A percentile compares a stretch with the other conserved stretches of the same genome.
Conservation (phyloP, 352 stramenopile species). For the Phytophthora foliorum region DNA sequence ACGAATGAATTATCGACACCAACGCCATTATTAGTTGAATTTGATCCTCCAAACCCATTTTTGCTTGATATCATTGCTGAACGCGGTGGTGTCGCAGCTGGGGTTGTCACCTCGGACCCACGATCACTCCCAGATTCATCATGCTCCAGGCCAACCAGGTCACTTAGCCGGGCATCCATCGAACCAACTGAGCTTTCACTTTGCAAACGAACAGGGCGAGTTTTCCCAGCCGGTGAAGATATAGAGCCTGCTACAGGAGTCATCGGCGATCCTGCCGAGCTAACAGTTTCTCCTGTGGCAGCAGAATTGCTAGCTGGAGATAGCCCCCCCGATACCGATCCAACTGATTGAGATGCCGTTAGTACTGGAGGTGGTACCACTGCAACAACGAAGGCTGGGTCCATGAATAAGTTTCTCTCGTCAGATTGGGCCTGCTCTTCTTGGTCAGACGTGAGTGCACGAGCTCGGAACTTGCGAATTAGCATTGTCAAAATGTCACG, state of each 20-base stretch:
- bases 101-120: constrained; percentile 7
- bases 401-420: constrained; percentile 77
- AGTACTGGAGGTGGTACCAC: constrained; percentile 2
- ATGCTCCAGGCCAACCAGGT: constrained; percentile 44
- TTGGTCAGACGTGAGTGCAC: constrained; percentile 51
- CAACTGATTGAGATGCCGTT: constrained; percentile 8
- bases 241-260: constrained; percentile 9
- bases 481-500: constrained; percentile 80
- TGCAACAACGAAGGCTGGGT: constrained; percentile 60
- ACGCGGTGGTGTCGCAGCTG: constrained; percentile 21
- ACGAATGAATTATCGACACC: constrained; percentile 45
- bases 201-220: constrained; percentile 27
- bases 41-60: constrained; percentile 22
- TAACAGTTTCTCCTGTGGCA: constrained; percentile 26
- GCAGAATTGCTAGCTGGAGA: constrained; percentile 37
- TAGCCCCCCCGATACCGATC: constrained; percentile 19
- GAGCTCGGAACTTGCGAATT: constrained; percentile 79
- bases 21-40: constrained; percentile 8
- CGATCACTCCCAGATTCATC: constrained; percentile 27
- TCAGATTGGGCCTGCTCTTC: constrained; percentile 68
- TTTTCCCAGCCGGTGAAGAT: constrained; percentile 24
- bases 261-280: constrained; percentile 29
- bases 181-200: constrained; percentile 39
- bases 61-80: constrained; percentile 17
- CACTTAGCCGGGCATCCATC: constrained; percentile 35